A percentile compares a stretch with the other conserved stretches of the same genome.
Evolutionary conservation across 75 land plant species (phyloP).

Genomic region (Pseudotsuga menziesii): DNA sequence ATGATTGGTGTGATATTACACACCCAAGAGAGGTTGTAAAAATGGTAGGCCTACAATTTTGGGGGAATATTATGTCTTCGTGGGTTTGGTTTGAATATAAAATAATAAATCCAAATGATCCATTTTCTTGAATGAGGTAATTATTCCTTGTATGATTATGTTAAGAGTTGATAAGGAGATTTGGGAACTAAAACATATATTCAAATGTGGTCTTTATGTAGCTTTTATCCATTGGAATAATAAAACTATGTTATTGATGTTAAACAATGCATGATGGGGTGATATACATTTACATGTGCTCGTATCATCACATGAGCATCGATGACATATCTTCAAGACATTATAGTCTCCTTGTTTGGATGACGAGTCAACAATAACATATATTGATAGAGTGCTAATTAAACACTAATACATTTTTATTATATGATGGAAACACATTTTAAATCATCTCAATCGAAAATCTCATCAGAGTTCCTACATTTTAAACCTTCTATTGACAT

Average conservation of each 20-base stretch:
- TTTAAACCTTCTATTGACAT: too few relatives aligned
- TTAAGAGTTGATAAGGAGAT: neutral
- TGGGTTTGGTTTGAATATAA: constrained; percentile 90
- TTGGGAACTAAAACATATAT: neutral
- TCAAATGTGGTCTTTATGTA: neutral
- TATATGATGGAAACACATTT: too few relatives aligned
- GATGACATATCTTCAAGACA: neutral
- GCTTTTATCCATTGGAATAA: neutral
- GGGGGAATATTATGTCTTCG: constrained; percentile 52
- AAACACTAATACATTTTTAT: too few relatives aligned
- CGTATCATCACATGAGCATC: too few relatives aligned
- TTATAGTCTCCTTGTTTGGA: too few relatives aligned
- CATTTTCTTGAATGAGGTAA: constrained; percentile 40
- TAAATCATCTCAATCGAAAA: too few relatives aligned
- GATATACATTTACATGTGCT: neutral
- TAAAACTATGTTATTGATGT: neutral
- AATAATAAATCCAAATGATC: constrained; percentile 41
- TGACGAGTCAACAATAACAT: too few relatives aligned
- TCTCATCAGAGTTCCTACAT: too few relatives aligned
- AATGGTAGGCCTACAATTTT: constrained; percentile 50
- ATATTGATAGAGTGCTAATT: too few relatives aligned
- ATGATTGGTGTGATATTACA: constrained; percentile 97
- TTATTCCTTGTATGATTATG: constrained; percentile 1
- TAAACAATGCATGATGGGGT: neutral
- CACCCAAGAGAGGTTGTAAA: constrained; percentile 59